Base-by-base conservation (phyloP, 495 filamentous ascomycete species). In the Rusavskia elegans region DNA sequence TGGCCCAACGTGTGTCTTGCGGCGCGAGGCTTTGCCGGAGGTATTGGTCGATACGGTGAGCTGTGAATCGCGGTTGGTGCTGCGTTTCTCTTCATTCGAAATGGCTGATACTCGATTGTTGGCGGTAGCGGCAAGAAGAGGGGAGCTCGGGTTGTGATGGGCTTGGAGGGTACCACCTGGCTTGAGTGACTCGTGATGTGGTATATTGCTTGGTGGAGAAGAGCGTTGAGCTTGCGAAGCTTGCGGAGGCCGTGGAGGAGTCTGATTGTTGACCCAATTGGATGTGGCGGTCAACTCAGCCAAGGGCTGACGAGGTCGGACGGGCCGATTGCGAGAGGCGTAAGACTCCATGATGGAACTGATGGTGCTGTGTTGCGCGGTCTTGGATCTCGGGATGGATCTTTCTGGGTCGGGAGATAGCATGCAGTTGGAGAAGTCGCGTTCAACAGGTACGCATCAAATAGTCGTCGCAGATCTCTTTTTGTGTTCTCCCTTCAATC, bases 1-100 rank as follows among this genome's bases (percentile, higher is more conserved):
- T 59, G 90, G 89, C 2, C 89, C 89, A 14, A 85, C 83, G 56
- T 84, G 80, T 9, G 80, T 84, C 63, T 95, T 95, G 44, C 80
- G 69, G 7, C 21, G 20, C 49, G 78, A 75, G 27, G 76, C 70
- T 56, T 77, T 76, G 32, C 72, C 61, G 13, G 81, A 82, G 3
- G 75, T 62, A 48, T 70, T 76, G 17, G 79, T 81, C 0, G 84
- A 88, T 0, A 73, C 67, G 3, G 79, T 90, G 16, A 85, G 70
- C 44, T 83, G 77, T 0, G 88, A 92, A 55, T 81, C 75, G 35
- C 87, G 77, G 23, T 85, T 83, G 6, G 75, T 71, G 20, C 77
- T 71, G 14, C 61, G 61, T 38, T 68, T 66, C 10, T 72, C 64
- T 9, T 82, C 76, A n/a, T 71, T 72, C 0, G 67, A 66, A 29